Evolutionary conservation across 352 stramenopile genomes (phyloP), one percentile per base, ranked within the genome.

Genomic region (Phytophthora syringae): DNA sequence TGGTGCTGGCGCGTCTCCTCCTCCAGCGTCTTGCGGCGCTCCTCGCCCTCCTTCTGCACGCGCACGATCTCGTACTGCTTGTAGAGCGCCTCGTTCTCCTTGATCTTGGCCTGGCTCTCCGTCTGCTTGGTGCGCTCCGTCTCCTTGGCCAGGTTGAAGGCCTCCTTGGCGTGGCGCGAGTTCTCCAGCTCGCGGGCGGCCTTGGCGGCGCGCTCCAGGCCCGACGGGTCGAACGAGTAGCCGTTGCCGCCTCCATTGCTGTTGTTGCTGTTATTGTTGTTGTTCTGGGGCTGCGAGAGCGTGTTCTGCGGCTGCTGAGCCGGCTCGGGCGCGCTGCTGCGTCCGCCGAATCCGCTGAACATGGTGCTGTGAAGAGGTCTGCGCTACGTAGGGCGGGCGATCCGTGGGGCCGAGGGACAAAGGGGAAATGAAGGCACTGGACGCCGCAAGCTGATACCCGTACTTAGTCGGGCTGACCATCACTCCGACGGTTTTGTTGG

Each of bases 1-100:
- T 98, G 95, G 76, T 99, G 94, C 81, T 99, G 95, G 56, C 98
- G 94, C 15, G 97, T 99, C 82, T 99, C 95, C 50, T 98, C 89
- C 70, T 99, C 96, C 12, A 99, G 80, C 25, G 97, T 99, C 83
- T 98, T 98, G 52, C 97, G 88, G 53, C 93, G 94, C 80, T 99
- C 95, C 67, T 99, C 96, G 22, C 88, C 97, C 77, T 99, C 95
- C 59, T 98, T 97, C 80, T 98, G 90, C 73, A 98, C 96, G 60
- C 97, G 96, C 76, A 98, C 86, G 27, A 98, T 92, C 78, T 96
- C 86, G 64, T 96, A 96, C 60, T 97, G 82, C 80, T 98, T 93
- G 85, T 99, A 97, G 43, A 98, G 70, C 32, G 84, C 86, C 63
- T 96, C 88, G 52, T 96, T 92, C 75, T 96, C 88, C 72, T 96